Conservation (phyloP, 495 filamentous ascomycete genomes). For the Apodospora peruviana region DNA sequence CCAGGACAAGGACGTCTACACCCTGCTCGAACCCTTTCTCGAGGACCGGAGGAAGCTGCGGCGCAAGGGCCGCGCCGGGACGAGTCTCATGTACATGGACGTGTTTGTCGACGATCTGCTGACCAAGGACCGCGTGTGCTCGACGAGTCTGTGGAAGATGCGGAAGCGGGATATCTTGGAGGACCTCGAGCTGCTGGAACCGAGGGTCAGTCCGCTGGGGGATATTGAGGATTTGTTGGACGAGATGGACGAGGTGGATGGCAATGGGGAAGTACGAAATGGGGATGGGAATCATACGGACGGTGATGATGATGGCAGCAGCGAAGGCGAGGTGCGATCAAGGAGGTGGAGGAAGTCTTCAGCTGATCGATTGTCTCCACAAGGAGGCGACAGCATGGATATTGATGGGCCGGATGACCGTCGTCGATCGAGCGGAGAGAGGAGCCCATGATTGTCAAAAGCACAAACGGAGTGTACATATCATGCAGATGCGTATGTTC, state of each 20-base stretch:
- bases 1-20: conserved; percentile 72
- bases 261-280: conserved; percentile 25
- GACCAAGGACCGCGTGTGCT: conserved; percentile 83
- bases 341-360: neutral
- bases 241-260: conserved; percentile 46
- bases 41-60: conserved; percentile 80
- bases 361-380: no score
- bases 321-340: conserved; percentile 12
- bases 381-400: neutral
- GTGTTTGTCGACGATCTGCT: conserved; percentile 91
- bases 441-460: neutral
- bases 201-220: conserved; percentile 75
- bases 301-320: conserved; percentile 8
- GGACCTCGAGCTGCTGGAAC: conserved; percentile 83
- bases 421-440: neutral
- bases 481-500: no score
- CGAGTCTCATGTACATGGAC: conserved; percentile 74
- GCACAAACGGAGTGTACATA: no score
- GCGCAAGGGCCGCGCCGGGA: conserved; percentile 65
- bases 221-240: conserved; percentile 81
- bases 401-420: neutral
- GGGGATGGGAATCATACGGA: conserved; percentile 24
- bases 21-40: conserved; percentile 73
- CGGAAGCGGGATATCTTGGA: conserved; percentile 76
- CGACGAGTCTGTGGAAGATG: conserved; percentile 89